These are phyloP conservation scores for Zanthoxylum bungeanum DNA, from an alignment of 345 rosid species.

Conservation along the genomic window DNA sequence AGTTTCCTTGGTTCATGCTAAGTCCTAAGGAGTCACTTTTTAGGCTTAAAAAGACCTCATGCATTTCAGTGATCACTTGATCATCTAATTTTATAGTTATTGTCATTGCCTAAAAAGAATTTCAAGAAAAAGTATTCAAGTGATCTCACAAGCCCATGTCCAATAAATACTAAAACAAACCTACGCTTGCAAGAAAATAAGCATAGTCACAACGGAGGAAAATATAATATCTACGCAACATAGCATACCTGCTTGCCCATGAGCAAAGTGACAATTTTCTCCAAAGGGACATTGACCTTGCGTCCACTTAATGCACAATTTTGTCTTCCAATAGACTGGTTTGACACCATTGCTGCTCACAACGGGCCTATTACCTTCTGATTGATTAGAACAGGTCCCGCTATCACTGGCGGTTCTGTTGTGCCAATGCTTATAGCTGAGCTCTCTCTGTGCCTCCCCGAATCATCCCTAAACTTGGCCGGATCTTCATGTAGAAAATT, in stretches of 20 bases:
- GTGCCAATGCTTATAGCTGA: conserved; percentile 68
- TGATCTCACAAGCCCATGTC: background rate
- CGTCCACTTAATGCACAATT: conserved; percentile 72
- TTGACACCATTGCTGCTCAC: conserved; percentile 40
- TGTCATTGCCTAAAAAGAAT: background rate
- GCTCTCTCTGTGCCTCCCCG: conserved; percentile 67
- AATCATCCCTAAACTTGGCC: conserved; percentile 75
- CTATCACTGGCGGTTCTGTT: conserved; percentile 31
- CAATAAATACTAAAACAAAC: background rate
- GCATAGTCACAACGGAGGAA: background rate
- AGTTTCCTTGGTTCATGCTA: background rate
- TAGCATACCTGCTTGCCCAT: conserved; percentile 74
- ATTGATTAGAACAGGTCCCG: conserved; percentile 35
- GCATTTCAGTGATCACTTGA: background rate
- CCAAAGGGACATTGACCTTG: conserved; percentile 88
- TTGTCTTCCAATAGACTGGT: conserved; percentile 89
- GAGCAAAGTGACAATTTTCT: conserved; percentile 93
- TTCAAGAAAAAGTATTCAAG: background rate
- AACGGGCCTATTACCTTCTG: conserved; percentile 48
- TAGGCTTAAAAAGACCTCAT: background rate
- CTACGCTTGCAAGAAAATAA: background rate
- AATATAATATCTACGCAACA: conserved; percentile 11
- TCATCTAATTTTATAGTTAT: background rate
- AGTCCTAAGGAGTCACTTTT: background rate
- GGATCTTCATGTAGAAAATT: conserved; percentile 92